Conservation (phyloP, 129 eudicot genomes). For the Escallonia rubra region DNA sequence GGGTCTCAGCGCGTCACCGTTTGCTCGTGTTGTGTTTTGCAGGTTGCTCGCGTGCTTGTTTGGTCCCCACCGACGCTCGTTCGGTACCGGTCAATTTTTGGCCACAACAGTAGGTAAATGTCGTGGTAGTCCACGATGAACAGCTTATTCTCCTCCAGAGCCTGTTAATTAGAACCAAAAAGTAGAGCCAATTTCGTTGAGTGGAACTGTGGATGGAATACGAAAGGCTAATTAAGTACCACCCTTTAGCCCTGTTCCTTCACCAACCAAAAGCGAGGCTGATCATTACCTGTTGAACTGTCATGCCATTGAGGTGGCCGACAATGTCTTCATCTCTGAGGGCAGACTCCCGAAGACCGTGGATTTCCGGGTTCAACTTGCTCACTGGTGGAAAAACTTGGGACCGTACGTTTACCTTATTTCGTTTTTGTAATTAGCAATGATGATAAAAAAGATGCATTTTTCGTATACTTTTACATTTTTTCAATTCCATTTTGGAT, state of each 20-base stretch:
- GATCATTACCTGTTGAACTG: conserved; percentile 62
- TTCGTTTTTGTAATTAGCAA: no score
- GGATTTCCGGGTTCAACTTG: conserved; percentile 60
- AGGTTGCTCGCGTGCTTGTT: no score
- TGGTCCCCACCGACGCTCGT: no score
- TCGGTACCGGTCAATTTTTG: no score
- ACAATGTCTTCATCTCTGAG: conserved; percentile 70
- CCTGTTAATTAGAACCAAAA: conserved; percentile 31
- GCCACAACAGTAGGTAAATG: no score
- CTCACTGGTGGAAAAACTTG: conserved; percentile 68
- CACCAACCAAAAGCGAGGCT: background rate
- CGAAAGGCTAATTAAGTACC: conserved; percentile 3
- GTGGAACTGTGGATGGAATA: no score
- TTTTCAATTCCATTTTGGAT: no score
- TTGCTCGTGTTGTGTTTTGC: no score
- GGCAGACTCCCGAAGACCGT: conserved; percentile 66
- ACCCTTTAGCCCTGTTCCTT: background rate
- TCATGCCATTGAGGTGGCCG: conserved; percentile 62
- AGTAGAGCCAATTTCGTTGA: background rate
- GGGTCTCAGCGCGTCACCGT: no score
- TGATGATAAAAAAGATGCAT: no score
- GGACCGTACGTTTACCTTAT: no score
- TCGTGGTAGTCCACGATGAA: conserved; percentile 74
- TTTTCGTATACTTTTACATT: no score
- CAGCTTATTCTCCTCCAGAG: conserved; percentile 65